Conservation (phyloP, 257 asterid genomes). For the Solanum chiquidenum region DNA sequence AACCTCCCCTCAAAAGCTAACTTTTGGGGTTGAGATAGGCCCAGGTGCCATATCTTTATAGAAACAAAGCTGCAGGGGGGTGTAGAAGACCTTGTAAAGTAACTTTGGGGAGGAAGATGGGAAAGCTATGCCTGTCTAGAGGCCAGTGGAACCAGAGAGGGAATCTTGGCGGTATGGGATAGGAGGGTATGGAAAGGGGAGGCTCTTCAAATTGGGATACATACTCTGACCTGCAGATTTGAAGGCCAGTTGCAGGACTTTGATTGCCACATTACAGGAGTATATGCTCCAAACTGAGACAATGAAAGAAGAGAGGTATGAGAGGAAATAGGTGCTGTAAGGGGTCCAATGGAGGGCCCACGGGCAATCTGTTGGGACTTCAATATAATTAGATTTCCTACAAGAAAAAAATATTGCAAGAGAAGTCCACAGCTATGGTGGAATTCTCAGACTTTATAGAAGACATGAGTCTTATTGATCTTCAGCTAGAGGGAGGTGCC, state of each 20-base stretch:
- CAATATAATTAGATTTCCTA: neutral
- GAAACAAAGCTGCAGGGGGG: neutral
- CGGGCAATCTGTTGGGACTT: neutral
- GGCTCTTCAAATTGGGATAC: neutral
- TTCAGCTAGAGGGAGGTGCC: neutral
- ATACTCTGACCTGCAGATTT: neutral
- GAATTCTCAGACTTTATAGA: neutral
- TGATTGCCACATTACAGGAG: neutral
- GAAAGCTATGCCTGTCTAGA: neutral
- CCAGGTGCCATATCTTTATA: neutral
- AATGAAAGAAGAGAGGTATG: neutral
- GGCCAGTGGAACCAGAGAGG: neutral
- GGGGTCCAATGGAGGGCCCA: neutral
- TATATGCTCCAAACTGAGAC: neutral
- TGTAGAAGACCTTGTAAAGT: neutral
- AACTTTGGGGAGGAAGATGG: neutral
- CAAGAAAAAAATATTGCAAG: neutral
- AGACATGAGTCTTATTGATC: neutral
- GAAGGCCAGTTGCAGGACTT: neutral
- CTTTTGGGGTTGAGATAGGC: neutral
- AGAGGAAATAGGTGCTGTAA: neutral
- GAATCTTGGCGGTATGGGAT: neutral
- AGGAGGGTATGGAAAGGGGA: neutral
- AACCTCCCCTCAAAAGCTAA: neutral
- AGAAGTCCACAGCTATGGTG: neutral